Conservation (phyloP, 1,284 basidiomycete species). For the Sanghuangporus baumii region DNA sequence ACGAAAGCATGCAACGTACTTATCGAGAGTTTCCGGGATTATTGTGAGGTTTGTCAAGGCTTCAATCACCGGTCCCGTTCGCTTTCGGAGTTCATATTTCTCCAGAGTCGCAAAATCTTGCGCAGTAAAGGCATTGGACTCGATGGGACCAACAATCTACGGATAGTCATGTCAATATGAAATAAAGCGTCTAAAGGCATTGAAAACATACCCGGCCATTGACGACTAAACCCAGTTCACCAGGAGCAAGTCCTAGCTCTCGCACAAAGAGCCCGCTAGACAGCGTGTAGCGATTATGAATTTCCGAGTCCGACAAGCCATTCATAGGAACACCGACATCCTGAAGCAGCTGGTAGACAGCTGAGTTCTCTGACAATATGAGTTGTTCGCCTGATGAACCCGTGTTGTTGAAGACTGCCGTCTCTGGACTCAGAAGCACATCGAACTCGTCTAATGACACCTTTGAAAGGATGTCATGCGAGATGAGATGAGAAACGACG, state of each 20-base stretch:
- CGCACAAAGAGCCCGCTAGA: slow-evolving; percentile 41
- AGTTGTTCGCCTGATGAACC: slow-evolving; percentile 30
- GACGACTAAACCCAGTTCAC: slow-evolving; percentile 58
- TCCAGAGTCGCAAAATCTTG: slow-evolving; percentile 68
- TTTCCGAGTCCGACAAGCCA: slow-evolving; percentile 24
- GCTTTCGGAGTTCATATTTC: slow-evolving; percentile 65
- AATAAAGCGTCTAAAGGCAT: background rate
- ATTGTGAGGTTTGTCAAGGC: slow-evolving; percentile 54
- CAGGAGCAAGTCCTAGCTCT: slow-evolving; percentile 50
- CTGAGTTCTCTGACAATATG: slow-evolving; percentile 31
- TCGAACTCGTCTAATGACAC: slow-evolving; percentile 22
- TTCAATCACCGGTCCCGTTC: slow-evolving; percentile 60
- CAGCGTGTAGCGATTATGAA: slow-evolving; percentile 38
- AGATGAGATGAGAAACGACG: slow-evolving; percentile 42
- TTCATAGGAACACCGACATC: slow-evolving; percentile 29
- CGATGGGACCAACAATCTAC: slow-evolving; percentile 65
- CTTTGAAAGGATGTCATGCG: slow-evolving; percentile 33
- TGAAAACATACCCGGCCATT: slow-evolving; percentile 70
- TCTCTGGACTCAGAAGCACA: slow-evolving; percentile 3
- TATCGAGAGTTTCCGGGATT: slow-evolving; percentile 36
- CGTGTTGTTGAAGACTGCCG: slow-evolving; percentile 19
- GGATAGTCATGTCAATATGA: slow-evolving; percentile 4
- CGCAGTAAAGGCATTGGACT: slow-evolving; percentile 46
- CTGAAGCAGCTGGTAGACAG: slow-evolving; percentile 31
- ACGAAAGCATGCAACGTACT: slow-evolving; percentile 30